Evolutionary conservation across 108 stramenopile species (phyloP).

Genomic region (Tribonema minus): DNA sequence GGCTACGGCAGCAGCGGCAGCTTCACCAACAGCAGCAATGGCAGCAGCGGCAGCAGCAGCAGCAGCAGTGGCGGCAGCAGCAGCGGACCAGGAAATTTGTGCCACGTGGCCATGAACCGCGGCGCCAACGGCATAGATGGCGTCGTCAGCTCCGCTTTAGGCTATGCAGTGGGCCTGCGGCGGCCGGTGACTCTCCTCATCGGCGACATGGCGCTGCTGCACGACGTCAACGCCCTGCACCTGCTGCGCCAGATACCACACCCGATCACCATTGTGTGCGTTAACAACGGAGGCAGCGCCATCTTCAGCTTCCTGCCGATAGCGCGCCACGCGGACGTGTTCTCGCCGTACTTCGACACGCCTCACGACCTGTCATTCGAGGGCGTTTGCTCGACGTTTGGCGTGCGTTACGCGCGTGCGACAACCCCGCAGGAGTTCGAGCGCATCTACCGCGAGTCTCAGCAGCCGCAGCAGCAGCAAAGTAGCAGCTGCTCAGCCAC

Average conservation of each 20-base stretch:
- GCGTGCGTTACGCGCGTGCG: conserved; percentile 10
- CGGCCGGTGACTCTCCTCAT: conserved; percentile 69
- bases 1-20: conserved; percentile 1
- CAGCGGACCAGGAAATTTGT: not conserved
- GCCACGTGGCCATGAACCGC: conserved; percentile 62
- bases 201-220: conserved; percentile 79
- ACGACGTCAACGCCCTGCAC: conserved; percentile 80
- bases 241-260: conserved; percentile 44
- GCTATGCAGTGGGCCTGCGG: conserved; percentile 65
- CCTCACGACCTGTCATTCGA: conserved; percentile 56
- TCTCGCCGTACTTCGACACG: conserved; percentile 82
- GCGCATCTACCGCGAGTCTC: conserved; percentile 8
- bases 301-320: conserved; percentile 92
- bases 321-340: conserved; percentile 73
- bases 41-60: not conserved
- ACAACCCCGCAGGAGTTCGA: conserved; percentile 11
- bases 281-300: conserved; percentile 87
- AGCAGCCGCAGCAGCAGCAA: not conserved
- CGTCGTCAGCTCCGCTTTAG: conserved; percentile 74
- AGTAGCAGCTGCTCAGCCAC: not conserved
- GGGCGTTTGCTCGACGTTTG: conserved; percentile 17
- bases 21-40: conserved; percentile 1
- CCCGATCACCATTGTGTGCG: conserved; percentile 47
- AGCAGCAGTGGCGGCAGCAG: not conserved
- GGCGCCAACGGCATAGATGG: conserved; percentile 92